A percentile compares a stretch with the other conserved stretches of the same genome.
Conservation (phyloP, 2,329 filamentous ascomycete species). For the Fusarium virguliforme region DNA sequence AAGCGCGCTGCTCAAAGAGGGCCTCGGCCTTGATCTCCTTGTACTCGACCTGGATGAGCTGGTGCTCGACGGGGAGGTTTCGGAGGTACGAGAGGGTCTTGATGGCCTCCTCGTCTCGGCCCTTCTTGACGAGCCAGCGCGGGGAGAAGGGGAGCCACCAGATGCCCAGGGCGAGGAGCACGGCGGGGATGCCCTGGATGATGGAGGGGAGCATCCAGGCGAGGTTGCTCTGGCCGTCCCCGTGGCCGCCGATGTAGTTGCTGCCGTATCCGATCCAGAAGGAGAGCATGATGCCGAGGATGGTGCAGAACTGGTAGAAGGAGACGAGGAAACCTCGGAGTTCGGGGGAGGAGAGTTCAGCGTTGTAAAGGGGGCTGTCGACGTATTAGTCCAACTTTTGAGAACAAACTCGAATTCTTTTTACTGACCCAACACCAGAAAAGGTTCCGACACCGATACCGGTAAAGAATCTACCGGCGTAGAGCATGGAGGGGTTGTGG, state of each 20-base stretch:
- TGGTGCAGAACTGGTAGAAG: conserved; percentile 70
- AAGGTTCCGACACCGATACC: conserved; percentile 66
- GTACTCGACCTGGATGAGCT: conserved; percentile 81
- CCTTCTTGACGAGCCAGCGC: conserved; percentile 81
- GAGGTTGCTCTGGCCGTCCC: conserved; percentile 61
- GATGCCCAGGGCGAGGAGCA: conserved; percentile 78
- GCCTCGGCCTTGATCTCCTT: conserved; percentile 88
- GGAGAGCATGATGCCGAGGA: conserved; percentile 63
- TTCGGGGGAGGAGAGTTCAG: conserved; percentile 73
- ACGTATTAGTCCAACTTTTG: not conserved
- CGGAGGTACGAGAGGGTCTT: conserved; percentile 73
- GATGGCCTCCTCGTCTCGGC: conserved; percentile 77
- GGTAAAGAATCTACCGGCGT: conserved; percentile 66
- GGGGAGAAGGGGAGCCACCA: conserved; percentile 86
- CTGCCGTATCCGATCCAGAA: conserved; percentile 65
- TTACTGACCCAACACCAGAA: conserved; percentile 56
- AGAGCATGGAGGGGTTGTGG: conserved; percentile 60
- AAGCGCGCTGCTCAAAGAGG: conserved; percentile 81
- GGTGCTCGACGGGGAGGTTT: conserved; percentile 72
- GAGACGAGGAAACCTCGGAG: conserved; percentile 77
- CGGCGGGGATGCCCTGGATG: conserved; percentile 62
- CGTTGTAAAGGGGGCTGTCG: conserved; percentile 62
- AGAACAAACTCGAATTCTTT: not conserved
- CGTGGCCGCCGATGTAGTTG: conserved; percentile 65
- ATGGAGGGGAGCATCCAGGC: conserved; percentile 63